A percentile compares a stretch with the other conserved stretches of the same genome.
Conservation (phyloP, 768 basidiomycete genomes). For the Coprinopsis sp. region DNA sequence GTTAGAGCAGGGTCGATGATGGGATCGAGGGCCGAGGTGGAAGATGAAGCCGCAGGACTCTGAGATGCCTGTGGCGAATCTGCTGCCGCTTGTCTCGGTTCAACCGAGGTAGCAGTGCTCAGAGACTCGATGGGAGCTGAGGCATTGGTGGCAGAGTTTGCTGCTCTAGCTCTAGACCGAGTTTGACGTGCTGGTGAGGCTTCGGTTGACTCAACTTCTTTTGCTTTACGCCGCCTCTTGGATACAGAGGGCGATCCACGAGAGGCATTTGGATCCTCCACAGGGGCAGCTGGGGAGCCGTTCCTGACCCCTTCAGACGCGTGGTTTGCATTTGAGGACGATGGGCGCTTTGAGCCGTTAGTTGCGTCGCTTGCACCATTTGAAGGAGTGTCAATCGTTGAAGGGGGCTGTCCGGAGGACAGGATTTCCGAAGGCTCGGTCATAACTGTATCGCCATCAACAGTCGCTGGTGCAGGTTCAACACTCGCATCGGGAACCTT, state of each 20-base stretch:
- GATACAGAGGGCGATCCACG: background rate
- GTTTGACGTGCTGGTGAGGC: background rate
- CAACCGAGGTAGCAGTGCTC: background rate
- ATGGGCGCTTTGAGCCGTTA: too few species aligned
- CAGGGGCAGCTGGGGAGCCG: too few species aligned
- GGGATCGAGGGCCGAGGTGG: slow-evolving; percentile 7
- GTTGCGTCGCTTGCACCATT: too few species aligned
- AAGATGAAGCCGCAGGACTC: slow-evolving; percentile 5
- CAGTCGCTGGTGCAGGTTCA: too few species aligned
- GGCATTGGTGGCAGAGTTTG: background rate
- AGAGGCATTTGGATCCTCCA: too few species aligned
- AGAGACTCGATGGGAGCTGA: background rate
- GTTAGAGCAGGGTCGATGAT: slow-evolving; percentile 22
- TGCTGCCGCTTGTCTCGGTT: slow-evolving; percentile 12
- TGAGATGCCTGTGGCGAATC: slow-evolving; percentile 14
- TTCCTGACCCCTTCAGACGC: too few species aligned
- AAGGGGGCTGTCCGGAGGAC: too few species aligned
- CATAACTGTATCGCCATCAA: too few species aligned
- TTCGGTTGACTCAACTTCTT: background rate
- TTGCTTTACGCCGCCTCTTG: background rate
- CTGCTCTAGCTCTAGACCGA: background rate
- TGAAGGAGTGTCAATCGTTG: too few species aligned
- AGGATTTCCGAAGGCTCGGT: too few species aligned
- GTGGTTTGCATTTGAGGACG: too few species aligned
- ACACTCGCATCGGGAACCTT: too few species aligned